phyloP scores from a whole-genome alignment of 345 rosid species.

The Eucalyptus fibrosa region DNA sequence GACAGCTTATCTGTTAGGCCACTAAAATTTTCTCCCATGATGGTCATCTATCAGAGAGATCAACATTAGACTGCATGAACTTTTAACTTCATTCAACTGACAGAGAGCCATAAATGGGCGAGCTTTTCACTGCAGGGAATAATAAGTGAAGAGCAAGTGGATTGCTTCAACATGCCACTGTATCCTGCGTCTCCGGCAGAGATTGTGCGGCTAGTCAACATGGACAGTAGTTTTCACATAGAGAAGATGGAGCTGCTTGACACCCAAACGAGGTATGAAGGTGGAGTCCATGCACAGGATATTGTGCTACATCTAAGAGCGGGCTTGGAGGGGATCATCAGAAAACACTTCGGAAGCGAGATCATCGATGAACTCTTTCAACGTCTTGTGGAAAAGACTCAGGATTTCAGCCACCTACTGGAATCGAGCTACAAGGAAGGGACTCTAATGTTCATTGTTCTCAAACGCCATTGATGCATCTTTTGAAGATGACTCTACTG shows the following conservation, averaged over 20 bases:
- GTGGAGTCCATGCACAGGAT: slow-evolving; percentile 6
- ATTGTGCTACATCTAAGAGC: slow-evolving; percentile 37
- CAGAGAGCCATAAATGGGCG: too few relatives aligned
- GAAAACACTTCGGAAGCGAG: slow-evolving; percentile 19
- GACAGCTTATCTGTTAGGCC: too few relatives aligned
- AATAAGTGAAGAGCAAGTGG: slow-evolving; percentile 32
- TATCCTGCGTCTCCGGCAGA: slow-evolving; percentile 24
- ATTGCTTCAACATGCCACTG: slow-evolving; percentile 42
- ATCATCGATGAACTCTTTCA: slow-evolving; percentile 19
- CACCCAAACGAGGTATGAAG: slow-evolving; percentile 10
- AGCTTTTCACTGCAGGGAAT: slow-evolving; percentile 7
- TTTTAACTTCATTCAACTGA: too few relatives aligned
- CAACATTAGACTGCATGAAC: too few relatives aligned
- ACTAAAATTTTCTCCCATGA: too few relatives aligned
- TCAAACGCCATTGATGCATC: slow-evolving; percentile 17
- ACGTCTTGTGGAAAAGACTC: slow-evolving; percentile 13
- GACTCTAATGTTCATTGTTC: slow-evolving; percentile 6
- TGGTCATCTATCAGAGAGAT: too few relatives aligned
- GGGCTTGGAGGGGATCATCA: slow-evolving; percentile 37
- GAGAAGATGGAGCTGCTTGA: slow-evolving; percentile 28
- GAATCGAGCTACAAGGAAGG: slow-evolving; percentile 20
- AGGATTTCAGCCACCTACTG: slow-evolving; percentile 2
- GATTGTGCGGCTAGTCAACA: slow-evolving; percentile 16
- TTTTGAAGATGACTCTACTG: not conserved
- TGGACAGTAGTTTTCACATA: slow-evolving; percentile 16